Conservation (phyloP, 2,329 filamentous ascomycete species). For the Cytospora schulzeri region DNA sequence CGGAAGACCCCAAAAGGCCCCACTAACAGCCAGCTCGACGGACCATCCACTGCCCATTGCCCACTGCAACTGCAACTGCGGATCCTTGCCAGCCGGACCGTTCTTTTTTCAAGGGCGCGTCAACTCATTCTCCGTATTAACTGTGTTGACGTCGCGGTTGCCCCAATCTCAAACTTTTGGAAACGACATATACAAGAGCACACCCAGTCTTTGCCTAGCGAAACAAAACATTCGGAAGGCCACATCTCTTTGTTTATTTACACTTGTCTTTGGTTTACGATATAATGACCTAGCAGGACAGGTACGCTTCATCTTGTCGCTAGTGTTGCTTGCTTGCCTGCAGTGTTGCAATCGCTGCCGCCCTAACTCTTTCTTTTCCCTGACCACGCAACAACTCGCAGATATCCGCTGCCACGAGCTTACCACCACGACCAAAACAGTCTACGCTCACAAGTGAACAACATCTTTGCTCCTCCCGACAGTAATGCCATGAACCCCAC, state of each 20-base stretch:
- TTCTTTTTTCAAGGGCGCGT: constrained; percentile 21
- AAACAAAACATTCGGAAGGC: constrained; percentile 1
- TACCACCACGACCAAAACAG: constrained; percentile 12
- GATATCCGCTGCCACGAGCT: constrained; percentile 28
- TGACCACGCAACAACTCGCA: constrained; percentile 10
- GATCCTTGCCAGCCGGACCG: neutral
- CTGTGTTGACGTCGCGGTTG: constrained; percentile 19
- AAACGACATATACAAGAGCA: constrained; percentile 10
- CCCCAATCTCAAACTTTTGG: constrained; percentile 8
- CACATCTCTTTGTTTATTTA: neutral
- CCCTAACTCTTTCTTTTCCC: neutral
- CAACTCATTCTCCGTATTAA: constrained; percentile 3
- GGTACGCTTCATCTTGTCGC: constrained; percentile 4
- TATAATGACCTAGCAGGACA: constrained; percentile 29
- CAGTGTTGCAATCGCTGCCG: neutral
- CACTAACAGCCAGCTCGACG: too few relatives aligned
- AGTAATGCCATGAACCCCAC: constrained; percentile 29
- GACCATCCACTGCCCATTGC: neutral
- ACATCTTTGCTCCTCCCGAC: neutral
- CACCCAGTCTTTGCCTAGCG: neutral
- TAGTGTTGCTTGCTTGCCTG: neutral
- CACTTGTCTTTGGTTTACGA: constrained; percentile 14
- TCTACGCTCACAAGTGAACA: constrained; percentile 3
- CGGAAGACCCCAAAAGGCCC: neutral
- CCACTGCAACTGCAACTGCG: constrained; percentile 1